Evolutionary conservation across 192 early-diverging fungal genomes (phyloP).

Genomic region (Spizellomyces sp.): DNA sequence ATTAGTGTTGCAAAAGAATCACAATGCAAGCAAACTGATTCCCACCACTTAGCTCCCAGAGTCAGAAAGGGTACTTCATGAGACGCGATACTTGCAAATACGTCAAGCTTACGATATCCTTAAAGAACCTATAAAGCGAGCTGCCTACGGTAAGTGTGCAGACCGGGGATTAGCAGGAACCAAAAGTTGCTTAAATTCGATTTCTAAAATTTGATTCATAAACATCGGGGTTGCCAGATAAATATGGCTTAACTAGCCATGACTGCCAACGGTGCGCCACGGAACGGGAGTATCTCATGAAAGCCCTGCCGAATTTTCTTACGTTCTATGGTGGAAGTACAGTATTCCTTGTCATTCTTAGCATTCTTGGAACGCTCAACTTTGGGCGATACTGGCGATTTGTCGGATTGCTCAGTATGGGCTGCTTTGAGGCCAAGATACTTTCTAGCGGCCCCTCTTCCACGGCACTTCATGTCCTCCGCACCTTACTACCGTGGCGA

Average conservation of each 20-base stretch:
- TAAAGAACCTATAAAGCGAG: slow-evolving; percentile 42
- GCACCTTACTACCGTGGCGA: slow-evolving; percentile 36
- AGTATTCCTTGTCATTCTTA: slow-evolving; percentile 36
- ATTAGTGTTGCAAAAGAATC: background rate
- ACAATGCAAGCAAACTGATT: background rate
- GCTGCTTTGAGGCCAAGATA: slow-evolving; percentile 35
- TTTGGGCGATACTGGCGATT: slow-evolving; percentile 53
- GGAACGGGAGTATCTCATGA: slow-evolving; percentile 39
- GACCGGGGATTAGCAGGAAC: background rate
- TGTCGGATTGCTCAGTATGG: slow-evolving; percentile 33
- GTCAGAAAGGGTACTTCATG: slow-evolving; percentile 4
- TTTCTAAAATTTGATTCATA: background rate
- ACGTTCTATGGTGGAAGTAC: slow-evolving; percentile 41
- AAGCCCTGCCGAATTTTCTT: slow-evolving; percentile 18
- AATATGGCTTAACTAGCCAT: slow-evolving; percentile 31
- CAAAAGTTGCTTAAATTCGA: background rate
- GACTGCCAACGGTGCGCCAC: slow-evolving; percentile 45
- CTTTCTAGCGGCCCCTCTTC: slow-evolving; percentile 13
- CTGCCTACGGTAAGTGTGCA: slow-evolving; percentile 41
- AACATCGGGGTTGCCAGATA: slow-evolving; percentile 26
- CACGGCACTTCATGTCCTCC: background rate
- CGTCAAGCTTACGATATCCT: slow-evolving; percentile 48
- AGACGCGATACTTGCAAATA: slow-evolving; percentile 39
- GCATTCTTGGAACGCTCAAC: slow-evolving; percentile 37
- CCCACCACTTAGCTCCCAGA: background rate